Conservation (phyloP, 2,329 filamentous ascomycete species). For the Arthrobotrys sphaeroides region DNA sequence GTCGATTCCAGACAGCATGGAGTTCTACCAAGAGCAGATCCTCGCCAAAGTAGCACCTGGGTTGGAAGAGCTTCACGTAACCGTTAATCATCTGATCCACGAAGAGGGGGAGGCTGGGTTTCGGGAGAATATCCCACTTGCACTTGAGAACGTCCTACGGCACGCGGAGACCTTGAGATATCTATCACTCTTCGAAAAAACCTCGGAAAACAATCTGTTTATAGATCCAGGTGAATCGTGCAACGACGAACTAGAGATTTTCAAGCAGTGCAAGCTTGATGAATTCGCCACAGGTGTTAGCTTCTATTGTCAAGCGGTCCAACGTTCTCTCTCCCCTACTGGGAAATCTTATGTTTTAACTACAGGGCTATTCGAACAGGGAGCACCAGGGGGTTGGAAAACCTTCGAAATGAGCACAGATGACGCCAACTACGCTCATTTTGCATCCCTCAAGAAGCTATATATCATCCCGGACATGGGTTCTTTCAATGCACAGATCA, state of each 20-base stretch:
- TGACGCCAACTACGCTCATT: slow-evolving; percentile 23
- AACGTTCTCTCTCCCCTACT: neutral
- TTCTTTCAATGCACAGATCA: slow-evolving; percentile 4
- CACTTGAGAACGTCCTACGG: slow-evolving; percentile 3
- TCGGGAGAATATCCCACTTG: slow-evolving; percentile 19
- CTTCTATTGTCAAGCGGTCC: slow-evolving; percentile 8
- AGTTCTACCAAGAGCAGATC: slow-evolving; percentile 11
- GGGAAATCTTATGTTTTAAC: neutral
- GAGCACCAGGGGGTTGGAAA: slow-evolving; percentile 4
- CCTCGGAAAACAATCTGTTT: neutral
- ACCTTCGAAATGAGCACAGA: slow-evolving; percentile 25
- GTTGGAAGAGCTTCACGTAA: slow-evolving; percentile 24
- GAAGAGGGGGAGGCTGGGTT: neutral
- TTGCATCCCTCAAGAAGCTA: slow-evolving; percentile 8
- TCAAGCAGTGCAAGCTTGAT: neutral
- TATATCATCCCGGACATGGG: slow-evolving; percentile 32
- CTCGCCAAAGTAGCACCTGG: slow-evolving; percentile 14
- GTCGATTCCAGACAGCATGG: neutral
- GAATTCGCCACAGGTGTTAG: slow-evolving; percentile 29
- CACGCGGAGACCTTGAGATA: slow-evolving; percentile 16
- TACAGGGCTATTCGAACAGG: neutral
- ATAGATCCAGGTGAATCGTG: slow-evolving; percentile 1
- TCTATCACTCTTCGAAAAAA: slow-evolving; percentile 25
- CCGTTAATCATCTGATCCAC: slow-evolving; percentile 5
- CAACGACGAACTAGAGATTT: slow-evolving; percentile 14